Base-by-base conservation (phyloP, 768 basidiomycete genomes). In the Podaxis sp. region DNA sequence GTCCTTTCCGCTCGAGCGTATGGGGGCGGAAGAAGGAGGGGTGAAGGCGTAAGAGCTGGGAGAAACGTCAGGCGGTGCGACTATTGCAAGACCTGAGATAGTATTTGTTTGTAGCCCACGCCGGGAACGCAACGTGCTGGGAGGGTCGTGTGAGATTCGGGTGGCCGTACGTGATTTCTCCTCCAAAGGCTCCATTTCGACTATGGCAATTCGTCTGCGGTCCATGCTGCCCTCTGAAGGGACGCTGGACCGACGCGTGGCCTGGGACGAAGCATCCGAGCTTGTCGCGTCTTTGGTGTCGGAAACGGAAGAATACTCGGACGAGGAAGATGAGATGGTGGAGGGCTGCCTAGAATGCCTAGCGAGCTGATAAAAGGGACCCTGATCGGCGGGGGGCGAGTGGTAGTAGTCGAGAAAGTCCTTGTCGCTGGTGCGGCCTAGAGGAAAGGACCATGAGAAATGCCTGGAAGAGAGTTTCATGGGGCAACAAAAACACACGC, bases 11-110 rank as follows among this genome's bases (percentile, higher is more conserved):
- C 26, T 36, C 1, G 59, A 52, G 38, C n/a, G 26, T 26, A 52
- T 77, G 67, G 86, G 84, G 12, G 82, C 80, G 30, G 82, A 76
- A 22, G 79, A 71, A 13, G 84, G 84, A 60, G 85, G 82, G 4
- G 82, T 78, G 51, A 87, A 76, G 58, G 82, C 77, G 68, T 87
- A 85, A 13, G 80, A 74, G 51, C 71, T 76, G 15, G 81, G 80
- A 8, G 85, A 80, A 66, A 85, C 86, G 72, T 90, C 90, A 41
- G 89, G 88, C 55, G 89, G 90, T 58, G 87, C 87, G 64, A 91
- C 86, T 65, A 91, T 78, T 57, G 89, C 86, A 26, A 91, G 78
- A 58, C 84, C 84, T 10, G 76, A 72, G 11, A 83, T 68, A n/a
- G n/a, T n/a, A 66, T 74, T 75, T 40, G 77, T 74, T 59, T 77